These are phyloP conservation scores for Tremellales sp. DNA, from an alignment of 1,284 basidiomycete species.

Conservation along the genomic window DNA sequence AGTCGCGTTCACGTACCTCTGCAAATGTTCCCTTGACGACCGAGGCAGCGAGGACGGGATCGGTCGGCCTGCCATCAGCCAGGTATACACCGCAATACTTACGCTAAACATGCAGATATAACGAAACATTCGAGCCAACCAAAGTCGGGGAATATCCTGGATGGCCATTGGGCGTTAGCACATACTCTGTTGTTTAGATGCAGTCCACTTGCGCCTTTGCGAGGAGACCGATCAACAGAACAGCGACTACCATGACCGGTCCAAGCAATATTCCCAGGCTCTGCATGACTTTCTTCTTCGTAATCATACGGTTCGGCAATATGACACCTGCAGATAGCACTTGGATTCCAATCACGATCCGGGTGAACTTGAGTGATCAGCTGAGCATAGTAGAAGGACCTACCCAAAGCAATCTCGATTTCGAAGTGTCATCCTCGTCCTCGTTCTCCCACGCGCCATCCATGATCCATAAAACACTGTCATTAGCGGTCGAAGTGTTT, in stretches of 20 bases:
- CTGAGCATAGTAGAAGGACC: neutral
- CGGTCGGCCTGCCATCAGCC: slow-evolving; percentile 16
- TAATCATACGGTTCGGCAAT: slow-evolving; percentile 15
- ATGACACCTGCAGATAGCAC: slow-evolving; percentile 20
- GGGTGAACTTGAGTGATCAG: slow-evolving; percentile 15
- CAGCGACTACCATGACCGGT: slow-evolving; percentile 19
- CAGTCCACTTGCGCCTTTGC: slow-evolving; percentile 19
- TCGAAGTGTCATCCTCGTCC: slow-evolving; percentile 14
- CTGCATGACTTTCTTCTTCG: slow-evolving; percentile 9
- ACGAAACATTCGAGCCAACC: slow-evolving; percentile 21
- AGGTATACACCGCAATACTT: slow-evolving; percentile 2
- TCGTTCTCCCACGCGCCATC: slow-evolving; percentile 21
- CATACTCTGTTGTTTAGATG: neutral
- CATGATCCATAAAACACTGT: slow-evolving; percentile 15
- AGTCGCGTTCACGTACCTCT: slow-evolving; percentile 5
- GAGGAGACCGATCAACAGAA: slow-evolving; percentile 10
- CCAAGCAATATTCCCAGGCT: slow-evolving; percentile 16
- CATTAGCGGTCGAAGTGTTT: neutral
- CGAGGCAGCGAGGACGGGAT: slow-evolving; percentile 25
- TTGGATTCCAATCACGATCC: slow-evolving; percentile 25
- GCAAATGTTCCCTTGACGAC: slow-evolving; percentile 29
- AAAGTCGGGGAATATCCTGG: slow-evolving; percentile 15
- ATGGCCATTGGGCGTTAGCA: neutral
- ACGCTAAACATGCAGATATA: slow-evolving; percentile 22
- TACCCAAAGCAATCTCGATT: slow-evolving; percentile 21